Conservation (phyloP, 129 eudicot species). For the Glebionis coronaria region DNA sequence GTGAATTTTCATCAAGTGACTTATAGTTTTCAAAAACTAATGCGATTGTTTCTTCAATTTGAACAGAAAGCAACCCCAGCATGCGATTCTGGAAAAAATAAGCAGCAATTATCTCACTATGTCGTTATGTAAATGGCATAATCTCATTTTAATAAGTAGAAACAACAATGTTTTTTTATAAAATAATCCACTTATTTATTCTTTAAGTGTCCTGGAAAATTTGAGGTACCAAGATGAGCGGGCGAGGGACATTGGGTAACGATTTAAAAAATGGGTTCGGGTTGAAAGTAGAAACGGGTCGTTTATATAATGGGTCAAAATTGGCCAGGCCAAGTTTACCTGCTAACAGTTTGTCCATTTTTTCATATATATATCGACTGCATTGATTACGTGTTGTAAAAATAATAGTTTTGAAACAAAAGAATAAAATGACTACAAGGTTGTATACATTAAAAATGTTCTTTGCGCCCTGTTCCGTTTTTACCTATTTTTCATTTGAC, state of each 20-base stretch:
- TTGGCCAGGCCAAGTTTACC: background rate
- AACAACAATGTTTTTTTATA: constrained; percentile 1
- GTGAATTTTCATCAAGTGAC: constrained; percentile 62
- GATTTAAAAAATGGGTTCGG: background rate
- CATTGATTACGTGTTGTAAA: background rate
- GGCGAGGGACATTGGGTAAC: background rate
- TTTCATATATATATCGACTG: background rate
- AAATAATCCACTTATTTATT: background rate
- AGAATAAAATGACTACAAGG: background rate
- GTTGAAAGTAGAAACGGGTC: background rate
- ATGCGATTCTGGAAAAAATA: constrained; percentile 54
- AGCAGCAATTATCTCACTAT: background rate
- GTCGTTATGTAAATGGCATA: background rate
- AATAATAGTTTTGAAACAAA: background rate
- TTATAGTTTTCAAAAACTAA: constrained; percentile 74
- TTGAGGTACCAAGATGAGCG: background rate
- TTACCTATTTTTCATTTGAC: background rate
- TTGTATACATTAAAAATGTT: background rate
- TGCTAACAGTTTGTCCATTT: background rate
- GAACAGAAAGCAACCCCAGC: constrained; percentile 58
- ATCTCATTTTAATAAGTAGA: background rate
- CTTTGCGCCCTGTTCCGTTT: background rate
- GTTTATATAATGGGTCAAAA: background rate
- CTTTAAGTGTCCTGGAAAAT: background rate
- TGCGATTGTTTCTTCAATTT: constrained; percentile 55